Evolutionary conservation across 129 eudicot genomes (phyloP).

Genomic region (Escallonia herrerae): DNA sequence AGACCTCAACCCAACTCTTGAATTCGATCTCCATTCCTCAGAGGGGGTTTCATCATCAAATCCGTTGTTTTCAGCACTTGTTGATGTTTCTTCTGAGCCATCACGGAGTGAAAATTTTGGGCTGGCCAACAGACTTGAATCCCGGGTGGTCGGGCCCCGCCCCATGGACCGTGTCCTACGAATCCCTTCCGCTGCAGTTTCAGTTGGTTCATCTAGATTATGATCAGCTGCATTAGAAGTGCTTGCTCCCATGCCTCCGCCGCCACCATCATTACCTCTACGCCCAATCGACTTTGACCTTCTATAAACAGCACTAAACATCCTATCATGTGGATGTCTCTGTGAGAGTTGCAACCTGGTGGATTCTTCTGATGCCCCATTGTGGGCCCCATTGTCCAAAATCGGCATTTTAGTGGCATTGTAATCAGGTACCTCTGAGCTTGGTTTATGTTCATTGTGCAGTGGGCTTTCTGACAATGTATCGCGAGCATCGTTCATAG

Average conservation of each 20-base stretch:
- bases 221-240: constrained; percentile 46
- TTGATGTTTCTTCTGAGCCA: constrained; percentile 43
- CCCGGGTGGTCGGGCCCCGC: constrained; percentile 17
- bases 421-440: constrained; percentile 20
- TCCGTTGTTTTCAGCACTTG: constrained; percentile 26
- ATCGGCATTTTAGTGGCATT: constrained; percentile 3
- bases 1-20: constrained; percentile 67
- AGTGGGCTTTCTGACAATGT: constrained; percentile 25
- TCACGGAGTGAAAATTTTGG: constrained; percentile 20
- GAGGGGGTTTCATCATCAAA: constrained; percentile 32
- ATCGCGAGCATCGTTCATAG: constrained; percentile 16
- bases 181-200: constrained; percentile 25
- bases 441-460: constrained; percentile 10
- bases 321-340: constrained; percentile 43
- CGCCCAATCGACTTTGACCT: constrained; percentile 59
- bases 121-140: constrained; percentile 14
- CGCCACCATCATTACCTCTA: constrained; percentile 33
- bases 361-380: constrained; percentile 25
- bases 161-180: constrained; percentile 47
- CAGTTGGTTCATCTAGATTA: constrained; percentile 35
- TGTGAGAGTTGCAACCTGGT: constrained; percentile 15
- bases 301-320: constrained; percentile 76
- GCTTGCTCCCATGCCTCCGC: constrained; percentile 52
- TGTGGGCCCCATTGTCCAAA: constrained; percentile 17
- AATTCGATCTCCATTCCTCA: constrained; percentile 48